These are phyloP conservation scores for Termitomyces sp. DNA, from an alignment of 768 basidiomycete genomes.

Conservation along the genomic window DNA sequence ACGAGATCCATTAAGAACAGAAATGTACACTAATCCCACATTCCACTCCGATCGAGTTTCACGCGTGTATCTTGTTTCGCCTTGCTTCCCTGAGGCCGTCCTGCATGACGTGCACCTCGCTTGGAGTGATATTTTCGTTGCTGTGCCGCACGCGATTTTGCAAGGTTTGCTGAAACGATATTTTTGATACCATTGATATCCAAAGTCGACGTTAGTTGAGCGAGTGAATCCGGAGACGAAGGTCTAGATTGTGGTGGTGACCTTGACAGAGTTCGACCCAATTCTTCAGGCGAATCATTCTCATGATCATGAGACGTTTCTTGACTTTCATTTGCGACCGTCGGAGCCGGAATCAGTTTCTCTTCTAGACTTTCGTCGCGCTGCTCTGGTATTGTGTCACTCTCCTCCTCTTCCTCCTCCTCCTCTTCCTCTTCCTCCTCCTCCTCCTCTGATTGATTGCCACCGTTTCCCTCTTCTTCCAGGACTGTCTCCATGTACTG, in stretches of 20 bases:
- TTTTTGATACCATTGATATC: conserved; percentile 44
- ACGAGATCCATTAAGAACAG: not conserved
- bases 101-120: conserved; percentile 54
- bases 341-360: not conserved
- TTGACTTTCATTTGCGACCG: not conserved
- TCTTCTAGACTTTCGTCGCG: not conserved
- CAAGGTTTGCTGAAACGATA: conserved; percentile 58
- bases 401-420: conserved; percentile 31
- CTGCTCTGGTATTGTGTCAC: not conserved
- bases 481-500: conserved; percentile 65
- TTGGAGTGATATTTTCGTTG: conserved; percentile 79
- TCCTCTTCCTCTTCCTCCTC: conserved; percentile 33
- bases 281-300: conserved; percentile 10
- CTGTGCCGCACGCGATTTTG: conserved; percentile 53
- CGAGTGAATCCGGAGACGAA: conserved; percentile 35
- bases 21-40: conserved; percentile 45
- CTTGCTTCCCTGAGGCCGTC: conserved; percentile 77
- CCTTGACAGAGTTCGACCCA: conserved; percentile 33
- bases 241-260: conserved; percentile 50
- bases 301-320: not conserved
- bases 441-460: conserved; percentile 26
- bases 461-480: conserved; percentile 24
- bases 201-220: conserved; percentile 37
- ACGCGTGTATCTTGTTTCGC: conserved; percentile 73
- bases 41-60: conserved; percentile 50